A percentile compares a stretch with the other conserved stretches of the same genome.
Evolutionary conservation across 2,329 filamentous ascomycete genomes (phyloP).

Genomic region (Ophiostoma quercus): DNA sequence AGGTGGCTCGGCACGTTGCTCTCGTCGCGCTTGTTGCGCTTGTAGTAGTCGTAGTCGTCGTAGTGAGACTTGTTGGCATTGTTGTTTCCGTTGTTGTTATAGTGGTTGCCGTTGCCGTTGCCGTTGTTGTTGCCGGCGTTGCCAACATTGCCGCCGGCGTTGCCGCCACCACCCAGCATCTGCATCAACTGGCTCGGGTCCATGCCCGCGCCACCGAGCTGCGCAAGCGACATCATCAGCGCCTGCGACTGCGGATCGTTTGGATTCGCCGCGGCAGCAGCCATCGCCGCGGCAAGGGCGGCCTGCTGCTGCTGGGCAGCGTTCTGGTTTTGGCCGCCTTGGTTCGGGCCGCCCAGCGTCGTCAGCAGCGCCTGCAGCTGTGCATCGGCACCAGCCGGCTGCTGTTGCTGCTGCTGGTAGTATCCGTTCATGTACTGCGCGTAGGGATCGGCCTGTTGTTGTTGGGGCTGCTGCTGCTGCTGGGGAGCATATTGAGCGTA

Average conservation of each 20-base stretch:
- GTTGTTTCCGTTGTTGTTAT: background rate
- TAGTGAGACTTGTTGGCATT: background rate
- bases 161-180: slow-evolving; percentile 18
- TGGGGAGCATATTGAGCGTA: slow-evolving; percentile 36
- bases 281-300: slow-evolving; percentile 20
- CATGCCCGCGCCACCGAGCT: slow-evolving; percentile 16
- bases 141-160: background rate
- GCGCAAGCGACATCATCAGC: slow-evolving; percentile 24
- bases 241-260: slow-evolving; percentile 16
- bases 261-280: slow-evolving; percentile 15
- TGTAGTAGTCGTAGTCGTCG: background rate
- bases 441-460: slow-evolving; percentile 29
- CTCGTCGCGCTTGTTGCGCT: slow-evolving; percentile 31
- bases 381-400: slow-evolving; percentile 24
- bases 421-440: slow-evolving; percentile 37
- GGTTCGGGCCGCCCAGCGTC: slow-evolving; percentile 18
- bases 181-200: background rate
- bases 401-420: slow-evolving; percentile 28
- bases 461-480: slow-evolving; percentile 28
- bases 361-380: slow-evolving; percentile 28
- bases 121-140: slow-evolving; percentile 11
- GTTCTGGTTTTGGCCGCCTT: slow-evolving; percentile 7
- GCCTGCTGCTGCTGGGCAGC: slow-evolving; percentile 27
- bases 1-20: slow-evolving; percentile 34
- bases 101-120: background rate